Evolutionary conservation across 805 yeast genomes (phyloP).

Genomic region (Candida loeiensis): DNA sequence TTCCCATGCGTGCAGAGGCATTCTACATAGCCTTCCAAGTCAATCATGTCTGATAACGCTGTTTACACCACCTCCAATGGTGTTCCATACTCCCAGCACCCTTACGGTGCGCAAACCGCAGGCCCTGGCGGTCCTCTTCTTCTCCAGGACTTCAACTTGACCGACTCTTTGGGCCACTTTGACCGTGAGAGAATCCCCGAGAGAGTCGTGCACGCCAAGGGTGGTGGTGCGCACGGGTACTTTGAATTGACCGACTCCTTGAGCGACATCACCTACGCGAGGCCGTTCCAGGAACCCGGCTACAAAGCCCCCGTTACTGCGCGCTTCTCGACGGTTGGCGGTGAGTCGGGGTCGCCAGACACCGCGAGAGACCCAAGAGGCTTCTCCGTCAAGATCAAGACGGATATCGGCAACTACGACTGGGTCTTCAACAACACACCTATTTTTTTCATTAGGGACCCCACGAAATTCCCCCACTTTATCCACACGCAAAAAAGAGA

Average conservation of each 20-base stretch:
- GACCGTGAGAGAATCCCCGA: constrained; percentile 90
- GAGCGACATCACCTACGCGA: constrained; percentile 68
- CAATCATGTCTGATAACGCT: constrained; percentile 16
- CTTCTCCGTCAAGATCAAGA: constrained; percentile 72
- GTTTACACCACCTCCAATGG: constrained; percentile 52
- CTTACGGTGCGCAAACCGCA: constrained; percentile 72
- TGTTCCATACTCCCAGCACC: constrained; percentile 48
- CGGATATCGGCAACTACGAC: constrained; percentile 82
- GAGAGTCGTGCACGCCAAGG: constrained; percentile 91
- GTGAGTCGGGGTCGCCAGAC: constrained; percentile 78
- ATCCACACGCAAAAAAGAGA: constrained; percentile 87
- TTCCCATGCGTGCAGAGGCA: no score
- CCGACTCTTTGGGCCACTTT: constrained; percentile 81
- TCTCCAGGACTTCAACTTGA: constrained; percentile 75
- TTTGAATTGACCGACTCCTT: constrained; percentile 73
- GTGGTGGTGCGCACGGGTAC: constrained; percentile 85
- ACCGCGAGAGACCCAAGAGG: constrained; percentile 89
- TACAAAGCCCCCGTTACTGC: constrained; percentile 72
- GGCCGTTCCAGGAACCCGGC: constrained; percentile 70
- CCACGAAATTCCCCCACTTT: constrained; percentile 80
- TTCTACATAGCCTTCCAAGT: no score
- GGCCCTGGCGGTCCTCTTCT: constrained; percentile 76
- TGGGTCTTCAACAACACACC: constrained; percentile 87
- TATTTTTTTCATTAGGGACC: constrained; percentile 79
- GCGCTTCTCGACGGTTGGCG: constrained; percentile 86